Base-by-base conservation (phyloP, 148 eudicot genomes). In the Heliamphora exappendiculata region DNA sequence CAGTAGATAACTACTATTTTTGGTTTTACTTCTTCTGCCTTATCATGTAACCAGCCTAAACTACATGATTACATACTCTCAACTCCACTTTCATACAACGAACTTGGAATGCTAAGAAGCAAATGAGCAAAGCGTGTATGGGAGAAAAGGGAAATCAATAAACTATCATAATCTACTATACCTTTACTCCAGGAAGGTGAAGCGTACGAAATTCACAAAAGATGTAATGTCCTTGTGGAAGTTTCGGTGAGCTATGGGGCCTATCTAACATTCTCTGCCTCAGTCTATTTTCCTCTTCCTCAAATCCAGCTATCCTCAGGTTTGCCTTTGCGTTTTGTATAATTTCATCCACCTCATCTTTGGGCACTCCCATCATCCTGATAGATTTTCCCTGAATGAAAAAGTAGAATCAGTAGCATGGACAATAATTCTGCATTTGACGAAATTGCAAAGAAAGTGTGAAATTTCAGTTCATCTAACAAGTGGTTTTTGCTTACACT, bases 221-320 rank as follows among this genome's bases (percentile, higher is more conserved):
- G 62, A 92, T 79, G 78, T 92, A 92, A 71, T 79, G 82, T 79
- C 98, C 98, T 76, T 88, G 88, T 17, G 98, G 97, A 83, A 94
- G 97, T 83, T 87, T 89, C 70, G 78, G 76, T 42, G 86, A 71
- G 34, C 59, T 34, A 76, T 49, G 79, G 47, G 81, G 71, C 64
- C 86, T 70, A 34, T 81, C 49, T 26, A 80, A 76, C 65, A 70
- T 80, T 74, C 93, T 86, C 63, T 79, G 88, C 81, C 87, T 92
- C 83, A 92, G 69, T 78, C 97, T 88, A 78, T 73, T 90, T 53
- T 94, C 96, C 86, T 90, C 98, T 79, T 94, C 93, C 80, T 92
- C 97, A 85, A 94, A 94, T 39, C 98, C 97, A 82, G 90, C 91
- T 82, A 92, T 92, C 64, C 98, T 86, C 78, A 86, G 84, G 80